Conservation (phyloP, 805 yeast genomes). For the Ogataea pignaliae region DNA sequence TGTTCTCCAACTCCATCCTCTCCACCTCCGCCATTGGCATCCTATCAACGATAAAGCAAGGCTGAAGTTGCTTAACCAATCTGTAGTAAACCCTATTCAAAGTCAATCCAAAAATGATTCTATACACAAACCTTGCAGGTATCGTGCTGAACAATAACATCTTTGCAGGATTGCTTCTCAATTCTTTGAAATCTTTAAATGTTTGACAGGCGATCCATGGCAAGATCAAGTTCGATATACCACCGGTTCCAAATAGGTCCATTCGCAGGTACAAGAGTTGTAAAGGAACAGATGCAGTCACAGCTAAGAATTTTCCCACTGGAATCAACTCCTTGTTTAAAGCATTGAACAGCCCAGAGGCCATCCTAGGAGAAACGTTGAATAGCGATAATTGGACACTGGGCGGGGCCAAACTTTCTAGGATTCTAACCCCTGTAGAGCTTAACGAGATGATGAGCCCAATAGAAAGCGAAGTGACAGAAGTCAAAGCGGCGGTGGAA, state of each 20-base stretch:
- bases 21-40: constrained; percentile 28
- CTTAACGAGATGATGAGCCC: constrained; percentile 18
- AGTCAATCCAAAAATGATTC: constrained; percentile 19
- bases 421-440: constrained; percentile 27
- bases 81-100: constrained; percentile 33
- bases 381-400: constrained; percentile 29
- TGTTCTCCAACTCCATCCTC: constrained; percentile 30
- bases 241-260: constrained; percentile 7
- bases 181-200: constrained; percentile 7
- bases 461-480: constrained; percentile 20
- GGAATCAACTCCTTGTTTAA: constrained; percentile 18
- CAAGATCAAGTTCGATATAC: constrained; percentile 9
- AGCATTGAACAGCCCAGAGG: constrained; percentile 12
- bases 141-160: constrained; percentile 12
- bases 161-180: constrained; percentile 11
- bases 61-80: constrained; percentile 30
- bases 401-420: constrained; percentile 27
- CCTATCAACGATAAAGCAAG: constrained; percentile 32
- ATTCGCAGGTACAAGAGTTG: constrained; percentile 23
- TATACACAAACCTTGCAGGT: constrained; percentile 17
- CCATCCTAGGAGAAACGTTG: constrained; percentile 14
- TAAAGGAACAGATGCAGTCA: constrained; percentile 29
- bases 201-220: constrained; percentile 11
- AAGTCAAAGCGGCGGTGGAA: constrained; percentile 15
- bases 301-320: constrained; percentile 16